Evolutionary conservation across 257 asterid genomes (phyloP).

Genomic region (Scutellaria galericulata): DNA sequence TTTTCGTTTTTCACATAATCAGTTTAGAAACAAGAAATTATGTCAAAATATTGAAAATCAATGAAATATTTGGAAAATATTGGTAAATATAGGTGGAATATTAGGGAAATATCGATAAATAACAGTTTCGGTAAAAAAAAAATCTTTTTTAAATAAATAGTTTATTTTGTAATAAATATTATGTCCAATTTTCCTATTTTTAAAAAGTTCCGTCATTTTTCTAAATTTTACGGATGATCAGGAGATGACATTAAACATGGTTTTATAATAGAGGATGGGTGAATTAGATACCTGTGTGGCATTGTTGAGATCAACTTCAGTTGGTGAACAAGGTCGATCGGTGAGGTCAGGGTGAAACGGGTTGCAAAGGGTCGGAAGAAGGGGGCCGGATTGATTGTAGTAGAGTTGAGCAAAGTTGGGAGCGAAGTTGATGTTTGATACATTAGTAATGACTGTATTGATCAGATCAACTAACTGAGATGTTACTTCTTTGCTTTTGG

Average conservation of each 20-base stretch:
- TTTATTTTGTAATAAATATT: too few species aligned
- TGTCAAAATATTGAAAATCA: too few species aligned
- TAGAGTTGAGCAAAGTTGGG: conserved; percentile 69
- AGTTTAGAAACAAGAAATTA: too few species aligned
- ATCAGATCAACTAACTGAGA: conserved; percentile 64
- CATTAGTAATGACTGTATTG: conserved; percentile 74
- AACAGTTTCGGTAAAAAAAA: too few species aligned
- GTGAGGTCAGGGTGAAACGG: conserved; percentile 71
- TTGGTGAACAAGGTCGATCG: conserved; percentile 58
- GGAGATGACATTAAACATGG: background rate
- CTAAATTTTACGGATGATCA: too few species aligned
- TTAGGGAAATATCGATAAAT: too few species aligned
- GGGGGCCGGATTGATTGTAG: conserved; percentile 93
- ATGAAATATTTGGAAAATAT: too few species aligned
- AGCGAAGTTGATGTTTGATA: conserved; percentile 81
- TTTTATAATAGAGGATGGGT: background rate
- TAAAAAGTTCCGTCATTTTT: too few species aligned
- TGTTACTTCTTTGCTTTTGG: conserved; percentile 70
- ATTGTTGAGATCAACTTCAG: conserved; percentile 71
- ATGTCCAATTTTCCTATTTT: too few species aligned
- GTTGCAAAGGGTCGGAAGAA: conserved; percentile 79
- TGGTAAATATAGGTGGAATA: too few species aligned
- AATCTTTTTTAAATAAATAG: too few species aligned
- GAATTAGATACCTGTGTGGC: conserved; percentile 70
- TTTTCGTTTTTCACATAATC: too few species aligned